Evolutionary conservation across 805 yeast species (phyloP), one percentile per base, ranked within the genome.

Genomic region (Monosporozyma solicola): DNA sequence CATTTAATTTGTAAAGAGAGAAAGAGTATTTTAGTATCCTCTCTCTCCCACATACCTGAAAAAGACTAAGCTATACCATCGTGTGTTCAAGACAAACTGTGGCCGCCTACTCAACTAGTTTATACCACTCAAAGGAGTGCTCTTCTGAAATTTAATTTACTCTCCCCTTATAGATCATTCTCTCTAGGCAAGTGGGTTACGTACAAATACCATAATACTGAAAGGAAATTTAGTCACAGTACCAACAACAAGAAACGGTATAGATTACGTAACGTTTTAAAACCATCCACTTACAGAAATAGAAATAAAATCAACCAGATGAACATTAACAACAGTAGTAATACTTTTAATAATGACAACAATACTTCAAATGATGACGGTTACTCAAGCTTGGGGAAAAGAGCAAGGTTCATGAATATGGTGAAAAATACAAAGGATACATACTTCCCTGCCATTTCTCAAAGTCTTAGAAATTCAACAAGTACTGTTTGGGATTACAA

Each of bases 341-440:
- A 27, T 27, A 20, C 33, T 22, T 33, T 16, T n/a, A 9, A 35
- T 33, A 35, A 45, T 35, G 44, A 43, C 16, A 41, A 20, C 29
- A 15, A 3, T 31, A 8, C 20, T 5, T 25, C 27, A 11, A 29
- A 13, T 16, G 35, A 4, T 20, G 49, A 48, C n/a, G 20, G 16
- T 5, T 35, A 35, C 16, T 35, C 39, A 11, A 13, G n/a, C 15
- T 41, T 57, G 32, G 61, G 65, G 15, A 72, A 74, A 55, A 70
- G 83, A 35, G 81, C 74, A 59, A 66, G 78, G 43, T 60, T 82
- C 29, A 60, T 71, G 41, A 82, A 81, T 24, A 62, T 81, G 44
- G 77, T 83, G 54, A 76, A 72, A 54, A 75, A 78, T 5, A 80
- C 85, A 9, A 73, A 80, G 58, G 84, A 80, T 55, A 74, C 75